Conservation (phyloP, 2,329 filamentous ascomycete species). For the Colletotrichum higginsianum region DNA sequence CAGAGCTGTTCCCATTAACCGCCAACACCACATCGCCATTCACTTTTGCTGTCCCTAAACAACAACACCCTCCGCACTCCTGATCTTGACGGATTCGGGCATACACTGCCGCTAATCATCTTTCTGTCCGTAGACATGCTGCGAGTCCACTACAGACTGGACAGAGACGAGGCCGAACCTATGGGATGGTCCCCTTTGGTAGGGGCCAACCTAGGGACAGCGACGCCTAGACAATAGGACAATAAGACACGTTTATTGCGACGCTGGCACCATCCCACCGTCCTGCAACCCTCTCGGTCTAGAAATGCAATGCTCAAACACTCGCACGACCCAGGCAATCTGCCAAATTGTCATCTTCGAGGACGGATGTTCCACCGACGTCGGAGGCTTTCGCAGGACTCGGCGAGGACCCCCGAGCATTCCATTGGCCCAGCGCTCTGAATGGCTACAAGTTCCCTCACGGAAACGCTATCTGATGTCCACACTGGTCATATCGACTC, state of each 20-base stretch:
- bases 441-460: slow-evolving; percentile 7
- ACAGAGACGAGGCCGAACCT: background rate
- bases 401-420: slow-evolving; percentile 1
- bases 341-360: background rate
- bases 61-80: background rate
- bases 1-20: background rate
- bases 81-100: background rate
- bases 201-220: background rate
- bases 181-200: background rate
- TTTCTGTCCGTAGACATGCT: background rate
- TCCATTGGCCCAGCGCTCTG: slow-evolving; percentile 1
- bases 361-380: background rate
- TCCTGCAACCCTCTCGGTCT: background rate
- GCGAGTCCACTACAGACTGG: background rate
- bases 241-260: slow-evolving; percentile 32
- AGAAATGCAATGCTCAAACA: background rate
- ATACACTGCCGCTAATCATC: background rate
- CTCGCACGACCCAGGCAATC: background rate
- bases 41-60: background rate
- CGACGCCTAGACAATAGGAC: slow-evolving; percentile 18
- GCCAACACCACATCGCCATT: background rate
- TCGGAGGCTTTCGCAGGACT: background rate
- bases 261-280: slow-evolving; percentile 8
- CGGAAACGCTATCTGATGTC: slow-evolving; percentile 19
- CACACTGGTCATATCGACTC: background rate